Conservation (phyloP, 352 stramenopile species). For the Globisporangium heterothallicum region DNA sequence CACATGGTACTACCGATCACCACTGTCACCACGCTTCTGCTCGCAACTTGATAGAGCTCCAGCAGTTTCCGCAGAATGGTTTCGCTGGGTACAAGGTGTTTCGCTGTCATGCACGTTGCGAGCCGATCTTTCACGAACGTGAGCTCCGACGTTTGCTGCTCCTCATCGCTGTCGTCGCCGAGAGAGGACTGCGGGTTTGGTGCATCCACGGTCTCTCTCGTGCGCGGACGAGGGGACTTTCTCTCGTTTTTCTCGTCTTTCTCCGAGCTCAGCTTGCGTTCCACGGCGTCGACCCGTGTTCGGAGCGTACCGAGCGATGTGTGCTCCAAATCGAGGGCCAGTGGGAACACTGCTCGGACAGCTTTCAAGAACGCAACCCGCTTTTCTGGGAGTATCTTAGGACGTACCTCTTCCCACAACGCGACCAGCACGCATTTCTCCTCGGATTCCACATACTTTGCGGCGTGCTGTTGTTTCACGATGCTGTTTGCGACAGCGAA, state of each 20-base stretch:
- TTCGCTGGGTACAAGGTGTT: constrained; percentile 27
- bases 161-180: constrained; percentile 41
- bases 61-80: constrained; percentile 51
- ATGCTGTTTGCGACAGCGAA: constrained; percentile 23
- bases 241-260: neutral
- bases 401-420: constrained; percentile 46
- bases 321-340: constrained; percentile 33
- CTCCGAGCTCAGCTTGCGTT: neutral
- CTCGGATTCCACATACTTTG: constrained; percentile 22
- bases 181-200: constrained; percentile 1
- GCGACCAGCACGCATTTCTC: constrained; percentile 39
- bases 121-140: constrained; percentile 24
- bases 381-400: constrained; percentile 33
- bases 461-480: neutral
- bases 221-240: neutral
- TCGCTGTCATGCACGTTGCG: constrained; percentile 18
- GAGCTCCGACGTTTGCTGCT: constrained; percentile 25
- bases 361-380: constrained; percentile 35
- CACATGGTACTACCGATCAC: constrained; percentile 40
- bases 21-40: constrained; percentile 31
- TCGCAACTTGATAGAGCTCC: constrained; percentile 51
- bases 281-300: neutral
- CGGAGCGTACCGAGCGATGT: constrained; percentile 16
- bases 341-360: constrained; percentile 31
- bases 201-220: no score